Evolutionary conservation across 345 rosid species (phyloP).

Genomic region (Carallia brachiata): DNA sequence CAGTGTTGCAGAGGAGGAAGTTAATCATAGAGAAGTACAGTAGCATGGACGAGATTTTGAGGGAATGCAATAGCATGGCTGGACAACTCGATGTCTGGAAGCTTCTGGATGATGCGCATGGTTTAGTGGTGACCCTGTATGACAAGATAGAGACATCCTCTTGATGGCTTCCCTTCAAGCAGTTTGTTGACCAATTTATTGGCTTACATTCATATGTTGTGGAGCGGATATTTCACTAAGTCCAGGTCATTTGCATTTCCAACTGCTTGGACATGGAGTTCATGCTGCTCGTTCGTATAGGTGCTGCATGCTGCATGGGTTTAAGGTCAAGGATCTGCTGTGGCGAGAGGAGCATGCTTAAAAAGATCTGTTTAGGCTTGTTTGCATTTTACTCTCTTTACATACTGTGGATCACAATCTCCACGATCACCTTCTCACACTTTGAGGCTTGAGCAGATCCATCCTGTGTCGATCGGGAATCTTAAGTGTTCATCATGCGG

Average conservation of each 20-base stretch:
- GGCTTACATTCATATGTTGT: no score
- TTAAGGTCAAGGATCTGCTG: neutral
- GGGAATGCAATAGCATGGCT: conserved; percentile 88
- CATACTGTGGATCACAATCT: neutral
- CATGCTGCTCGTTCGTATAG: neutral
- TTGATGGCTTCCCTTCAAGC: conserved; percentile 10
- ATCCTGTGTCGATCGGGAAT: no score
- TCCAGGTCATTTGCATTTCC: no score
- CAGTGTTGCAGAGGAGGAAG: conserved; percentile 87
- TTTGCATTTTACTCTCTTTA: conserved; percentile 5
- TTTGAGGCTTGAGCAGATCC: neutral
- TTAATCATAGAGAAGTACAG: conserved; percentile 76
- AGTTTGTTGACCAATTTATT: no score
- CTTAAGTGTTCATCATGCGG: no score
- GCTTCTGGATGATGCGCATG: conserved; percentile 89
- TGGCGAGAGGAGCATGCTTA: neutral
- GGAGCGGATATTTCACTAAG: no score
- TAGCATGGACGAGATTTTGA: conserved; percentile 91
- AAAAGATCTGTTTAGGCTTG: neutral
- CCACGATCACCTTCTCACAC: neutral
- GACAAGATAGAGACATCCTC: conserved; percentile 63
- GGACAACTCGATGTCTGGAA: conserved; percentile 97
- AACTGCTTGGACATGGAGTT: no score
- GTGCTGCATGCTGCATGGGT: neutral
- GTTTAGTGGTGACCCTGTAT: conserved; percentile 74